Evolutionary conservation across 495 filamentous ascomycete genomes (phyloP), one percentile per base, ranked within the genome.

Genomic region (Monascus purpureus): DNA sequence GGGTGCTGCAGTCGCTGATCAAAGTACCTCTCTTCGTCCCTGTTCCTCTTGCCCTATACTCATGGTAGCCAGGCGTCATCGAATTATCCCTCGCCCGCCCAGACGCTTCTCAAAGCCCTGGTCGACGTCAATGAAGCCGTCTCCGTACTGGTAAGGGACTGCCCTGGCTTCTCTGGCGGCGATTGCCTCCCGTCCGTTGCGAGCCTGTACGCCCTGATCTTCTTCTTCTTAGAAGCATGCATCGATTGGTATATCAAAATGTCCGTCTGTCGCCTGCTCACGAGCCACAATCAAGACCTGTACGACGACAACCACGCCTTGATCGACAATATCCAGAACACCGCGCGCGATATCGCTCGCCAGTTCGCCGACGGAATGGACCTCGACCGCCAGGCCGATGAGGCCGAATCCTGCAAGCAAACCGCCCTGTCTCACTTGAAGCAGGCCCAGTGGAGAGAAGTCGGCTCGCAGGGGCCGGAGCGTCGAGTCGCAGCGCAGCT

Each of bases 201-300:
- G 9, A 49, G 45, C 13, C 51, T 65, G 19, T 70, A 68, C 37
- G 42, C 61, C 3, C 42, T 64, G 28, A 47, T 57, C 2, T 67
- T 68, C 25, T 53, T 68, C 40, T 56, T 67, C 26, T 42, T 70
- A 7, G 52, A 56, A 29, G 58, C 62, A 33, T 52, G 63, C 33
- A 65, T 68, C 48, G 53, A 59, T 33, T 67, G 61, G 57, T 63
- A 64, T 46, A 50, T 57, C 17, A 40, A 57, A 24, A 47, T 49
- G 25, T 55, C 53, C 2, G 55, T 44, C 5, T 63, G 57, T 33
- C 57, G 61, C 16, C 36, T 65, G 11, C 43, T 70, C 25, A 53
- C 56, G 17, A 64, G 61, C 35, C 55, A 61, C 17, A 59, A 53
- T 38, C 62, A 67, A 32, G 59, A 67, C 33, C 40, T 55, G 11